Evolutionary conservation across 2,329 filamentous ascomycete genomes (phyloP).

Genomic region (Bretziella fagacearum): DNA sequence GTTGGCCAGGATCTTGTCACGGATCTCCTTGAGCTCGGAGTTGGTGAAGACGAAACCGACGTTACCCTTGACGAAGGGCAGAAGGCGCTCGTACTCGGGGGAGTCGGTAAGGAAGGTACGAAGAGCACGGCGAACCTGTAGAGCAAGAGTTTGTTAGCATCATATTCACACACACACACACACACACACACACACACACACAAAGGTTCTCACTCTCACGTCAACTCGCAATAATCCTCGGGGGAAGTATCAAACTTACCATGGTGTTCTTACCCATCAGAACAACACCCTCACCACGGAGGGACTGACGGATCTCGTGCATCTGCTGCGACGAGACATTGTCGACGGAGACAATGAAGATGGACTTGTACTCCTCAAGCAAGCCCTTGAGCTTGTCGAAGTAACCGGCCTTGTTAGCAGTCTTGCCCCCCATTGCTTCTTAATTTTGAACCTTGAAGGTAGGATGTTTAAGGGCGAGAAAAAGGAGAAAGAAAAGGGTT

Average conservation of each 20-base stretch:
- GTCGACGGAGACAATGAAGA: constrained; percentile 96
- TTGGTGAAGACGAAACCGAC: constrained; percentile 99
- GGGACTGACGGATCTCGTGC: constrained; percentile 95
- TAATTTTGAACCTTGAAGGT: constrained; percentile 56
- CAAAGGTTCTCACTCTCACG: too few species aligned
- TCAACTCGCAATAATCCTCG: background rate
- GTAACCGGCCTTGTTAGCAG: constrained; percentile 84
- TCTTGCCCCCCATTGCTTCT: constrained; percentile 99
- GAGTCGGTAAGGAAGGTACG: constrained; percentile 82
- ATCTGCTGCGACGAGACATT: constrained; percentile 99
- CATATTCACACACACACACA: too few species aligned
- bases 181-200: too few species aligned
- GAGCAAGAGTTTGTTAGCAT: constrained; percentile 1
- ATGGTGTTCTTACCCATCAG: constrained; percentile 99
- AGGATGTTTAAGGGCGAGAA: constrained; percentile 90
- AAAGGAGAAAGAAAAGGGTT: constrained; percentile 11
- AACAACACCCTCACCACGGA: constrained; percentile 84
- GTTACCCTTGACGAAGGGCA: constrained; percentile 93
- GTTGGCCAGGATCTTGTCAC: constrained; percentile 91
- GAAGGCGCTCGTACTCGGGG: constrained; percentile 95
- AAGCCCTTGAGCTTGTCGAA: constrained; percentile 99
- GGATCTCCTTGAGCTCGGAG: constrained; percentile 74
- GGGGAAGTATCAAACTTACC: constrained; percentile 39
- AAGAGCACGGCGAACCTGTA: constrained; percentile 80
- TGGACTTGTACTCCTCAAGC: constrained; percentile 88